Base-by-base conservation (phyloP, 768 basidiomycete species). In the Rhizopogon roseolus region DNA sequence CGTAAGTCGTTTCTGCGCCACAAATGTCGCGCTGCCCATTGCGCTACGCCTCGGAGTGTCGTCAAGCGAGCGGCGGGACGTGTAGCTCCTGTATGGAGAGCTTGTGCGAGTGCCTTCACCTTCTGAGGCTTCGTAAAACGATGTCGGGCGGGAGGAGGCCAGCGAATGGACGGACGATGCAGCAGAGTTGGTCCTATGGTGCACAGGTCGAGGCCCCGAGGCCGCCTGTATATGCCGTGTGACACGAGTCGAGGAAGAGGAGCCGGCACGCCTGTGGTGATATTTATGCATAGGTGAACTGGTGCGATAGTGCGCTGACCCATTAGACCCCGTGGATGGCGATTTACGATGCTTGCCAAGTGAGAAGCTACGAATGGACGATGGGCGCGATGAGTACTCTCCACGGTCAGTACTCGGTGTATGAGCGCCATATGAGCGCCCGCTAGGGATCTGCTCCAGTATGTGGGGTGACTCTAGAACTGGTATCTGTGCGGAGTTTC, bases 401-500 rank as follows among this genome's bases (percentile, higher is more conserved):
- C 87, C 90, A 43, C 79, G 76, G 59, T 97, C 94, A 28, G 92
- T 93, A 49, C 88, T 93, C 0, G 93, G 94, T 0, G 94, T 95
- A 52, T 88, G 88, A 59, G 78, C 85, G 1, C 88, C 89, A 53
- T 86, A 79, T 3, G 90, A 91, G 10, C 83, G 78, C 17, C 90
- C 80, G 9, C 83, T 80, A 5, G 84, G 79, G 13, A 83, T 71
- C 62, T 81, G 71, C 19, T 72, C 73, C 22, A 67, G 64, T 50
- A 64, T 77, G 39, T 70, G 70, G 4, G 82, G 80, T 8, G 82
- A 84, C 53, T 85, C 88, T 37, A 88, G 62, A n/a, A 79, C 59
- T 8, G 70, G 64, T 27, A 72, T 55, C 43, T 78, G 76, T 49
- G 72, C 66, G 1, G 82, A 83, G 19, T 77, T 74, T 10, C 76